Conservation (phyloP, 805 yeast genomes). For the Metschnikowia proteae region DNA sequence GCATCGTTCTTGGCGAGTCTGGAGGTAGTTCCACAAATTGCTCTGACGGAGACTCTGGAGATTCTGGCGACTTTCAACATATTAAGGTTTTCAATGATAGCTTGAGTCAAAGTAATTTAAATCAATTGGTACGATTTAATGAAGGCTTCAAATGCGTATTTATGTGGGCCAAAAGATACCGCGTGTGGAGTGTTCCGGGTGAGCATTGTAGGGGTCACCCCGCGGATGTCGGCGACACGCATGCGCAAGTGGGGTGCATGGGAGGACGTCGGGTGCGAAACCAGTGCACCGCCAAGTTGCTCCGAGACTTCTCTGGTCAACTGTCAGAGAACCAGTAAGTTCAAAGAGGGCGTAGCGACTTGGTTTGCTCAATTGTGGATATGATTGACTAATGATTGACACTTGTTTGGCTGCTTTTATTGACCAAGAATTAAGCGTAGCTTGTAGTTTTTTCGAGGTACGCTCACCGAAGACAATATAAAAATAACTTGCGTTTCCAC, state of each 20-base stretch:
- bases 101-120: background rate
- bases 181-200: background rate
- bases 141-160: background rate
- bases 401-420: too few species aligned
- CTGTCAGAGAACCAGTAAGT: too few species aligned
- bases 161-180: too few species aligned
- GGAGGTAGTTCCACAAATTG: slow-evolving; percentile 2
- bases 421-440: too few species aligned
- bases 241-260: slow-evolving; percentile 5
- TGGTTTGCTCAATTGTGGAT: too few species aligned
- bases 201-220: background rate
- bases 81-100: background rate
- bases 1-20: slow-evolving; percentile 50
- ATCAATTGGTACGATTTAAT: background rate
- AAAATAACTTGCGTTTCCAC: too few species aligned
- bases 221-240: slow-evolving; percentile 4
- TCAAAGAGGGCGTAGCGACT: too few species aligned
- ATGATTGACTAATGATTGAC: too few species aligned
- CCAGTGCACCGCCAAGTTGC: background rate
- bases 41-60: slow-evolving; percentile 3
- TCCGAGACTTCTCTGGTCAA: background rate
- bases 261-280: slow-evolving; percentile 4
- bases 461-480: too few species aligned
- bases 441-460: too few species aligned
- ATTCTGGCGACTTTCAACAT: slow-evolving; percentile 32